phyloP scores from a whole-genome alignment of 164 flowering plant species.

The Aristolochia californica region DNA sequence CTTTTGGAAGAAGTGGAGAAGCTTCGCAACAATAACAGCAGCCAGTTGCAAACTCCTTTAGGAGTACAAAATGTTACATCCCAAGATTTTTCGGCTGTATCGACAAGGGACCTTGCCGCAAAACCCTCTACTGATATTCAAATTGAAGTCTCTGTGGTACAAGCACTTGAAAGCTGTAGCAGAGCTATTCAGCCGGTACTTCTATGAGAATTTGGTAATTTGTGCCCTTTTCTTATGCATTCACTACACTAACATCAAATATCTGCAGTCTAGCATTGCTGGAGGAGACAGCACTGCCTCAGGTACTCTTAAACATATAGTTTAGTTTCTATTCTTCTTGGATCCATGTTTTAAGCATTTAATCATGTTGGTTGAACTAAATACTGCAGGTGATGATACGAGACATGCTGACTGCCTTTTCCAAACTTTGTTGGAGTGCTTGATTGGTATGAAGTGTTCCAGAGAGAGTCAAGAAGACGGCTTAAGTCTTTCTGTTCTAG shows the following conservation, averaged over 20 bases:
- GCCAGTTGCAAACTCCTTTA: neutral
- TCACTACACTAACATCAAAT: no score
- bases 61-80: neutral
- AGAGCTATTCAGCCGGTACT: no score
- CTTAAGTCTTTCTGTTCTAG: conserved; percentile 34
- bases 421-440: conserved; percentile 45
- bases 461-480: conserved; percentile 23
- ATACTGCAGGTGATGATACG: neutral
- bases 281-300: neutral
- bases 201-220: no score
- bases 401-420: conserved; percentile 27
- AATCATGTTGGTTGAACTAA: neutral
- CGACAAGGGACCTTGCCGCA: neutral
- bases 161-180: no score
- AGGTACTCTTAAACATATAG: neutral
- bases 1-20: neutral
- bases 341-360: neutral
- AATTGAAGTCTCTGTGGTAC: neutral
- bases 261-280: no score
- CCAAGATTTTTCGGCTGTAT: neutral
- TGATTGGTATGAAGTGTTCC: conserved; percentile 57
- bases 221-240: no score
- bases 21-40: conserved; percentile 1
- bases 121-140: neutral
- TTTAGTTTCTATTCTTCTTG: neutral